Evolutionary conservation across 495 filamentous ascomycete genomes (phyloP).

Genomic region (Pseudomonodictys pantanalensis): DNA sequence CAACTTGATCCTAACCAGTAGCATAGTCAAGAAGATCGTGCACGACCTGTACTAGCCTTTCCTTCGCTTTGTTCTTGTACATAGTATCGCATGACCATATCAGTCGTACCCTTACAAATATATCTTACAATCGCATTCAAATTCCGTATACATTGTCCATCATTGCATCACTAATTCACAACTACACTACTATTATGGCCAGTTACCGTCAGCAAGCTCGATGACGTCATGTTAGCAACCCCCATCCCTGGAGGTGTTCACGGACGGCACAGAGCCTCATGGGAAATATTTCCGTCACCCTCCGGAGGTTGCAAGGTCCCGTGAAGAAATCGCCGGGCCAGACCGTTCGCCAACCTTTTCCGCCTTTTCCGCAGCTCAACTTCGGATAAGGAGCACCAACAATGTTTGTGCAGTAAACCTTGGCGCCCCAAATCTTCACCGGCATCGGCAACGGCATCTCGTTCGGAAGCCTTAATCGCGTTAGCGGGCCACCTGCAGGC

Average conservation of each 20-base stretch:
- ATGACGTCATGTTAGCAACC: neutral
- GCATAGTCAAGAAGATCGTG: slow-evolving; percentile 27
- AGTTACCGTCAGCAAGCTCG: neutral
- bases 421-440: slow-evolving; percentile 13
- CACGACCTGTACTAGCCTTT: slow-evolving; percentile 17
- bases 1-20: neutral
- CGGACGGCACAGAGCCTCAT: no score
- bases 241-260: no score
- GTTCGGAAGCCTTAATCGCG: slow-evolving; percentile 5
- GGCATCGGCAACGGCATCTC: slow-evolving; percentile 25
- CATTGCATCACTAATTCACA: neutral
- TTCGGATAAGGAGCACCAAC: slow-evolving; percentile 13
- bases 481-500: slow-evolving; percentile 7
- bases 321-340: no score
- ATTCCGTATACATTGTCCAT: neutral
- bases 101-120: no score
- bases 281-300: no score
- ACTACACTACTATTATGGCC: neutral
- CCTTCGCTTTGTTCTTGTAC: neutral
- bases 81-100: neutral
- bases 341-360: no score
- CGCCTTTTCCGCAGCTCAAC: neutral
- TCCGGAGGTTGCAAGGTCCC: no score
- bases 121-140: neutral
- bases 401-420: slow-evolving; percentile 2